These are phyloP conservation scores for Lasiosphaeria ovina DNA, from an alignment of 495 filamentous ascomycete species.

Conservation along the genomic window DNA sequence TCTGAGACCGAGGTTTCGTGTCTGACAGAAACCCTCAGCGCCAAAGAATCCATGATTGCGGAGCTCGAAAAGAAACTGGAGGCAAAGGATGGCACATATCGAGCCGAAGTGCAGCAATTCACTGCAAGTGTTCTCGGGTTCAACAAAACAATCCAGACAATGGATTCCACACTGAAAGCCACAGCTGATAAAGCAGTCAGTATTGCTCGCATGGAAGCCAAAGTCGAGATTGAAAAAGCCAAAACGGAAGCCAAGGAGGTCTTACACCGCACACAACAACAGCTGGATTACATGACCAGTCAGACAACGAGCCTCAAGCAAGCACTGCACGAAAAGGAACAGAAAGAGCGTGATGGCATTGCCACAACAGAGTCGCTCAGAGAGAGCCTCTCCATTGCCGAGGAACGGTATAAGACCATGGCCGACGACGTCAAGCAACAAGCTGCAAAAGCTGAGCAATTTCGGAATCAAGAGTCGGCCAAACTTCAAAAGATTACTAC, in stretches of 20 bases:
- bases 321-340: conserved; percentile 9
- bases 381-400: conserved; percentile 8
- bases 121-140: conserved; percentile 17
- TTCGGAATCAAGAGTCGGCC: conserved; percentile 3
- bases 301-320: conserved; percentile 13
- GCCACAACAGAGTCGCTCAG: conserved; percentile 14
- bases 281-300: conserved; percentile 3
- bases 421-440: conserved; percentile 6
- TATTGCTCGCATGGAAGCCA: conserved; percentile 10
- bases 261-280: conserved; percentile 9
- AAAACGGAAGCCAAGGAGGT: conserved; percentile 6
- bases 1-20: conserved; percentile 1
- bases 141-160: conserved; percentile 19
- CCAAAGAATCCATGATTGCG: conserved; percentile 11
- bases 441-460: background rate
- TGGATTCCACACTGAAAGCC: conserved; percentile 10
- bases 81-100: conserved; percentile 13
- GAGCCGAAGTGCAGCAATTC: conserved; percentile 12
- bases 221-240: conserved; percentile 16
- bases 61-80: conserved; percentile 20
- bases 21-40: conserved; percentile 15
- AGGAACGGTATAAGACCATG: background rate
- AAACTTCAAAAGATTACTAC: background rate
- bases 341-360: conserved; percentile 11
- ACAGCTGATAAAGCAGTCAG: conserved; percentile 4